Evolutionary conservation across 2,329 filamentous ascomycete species (phyloP).

Genomic region (Fusarium annulatum): DNA sequence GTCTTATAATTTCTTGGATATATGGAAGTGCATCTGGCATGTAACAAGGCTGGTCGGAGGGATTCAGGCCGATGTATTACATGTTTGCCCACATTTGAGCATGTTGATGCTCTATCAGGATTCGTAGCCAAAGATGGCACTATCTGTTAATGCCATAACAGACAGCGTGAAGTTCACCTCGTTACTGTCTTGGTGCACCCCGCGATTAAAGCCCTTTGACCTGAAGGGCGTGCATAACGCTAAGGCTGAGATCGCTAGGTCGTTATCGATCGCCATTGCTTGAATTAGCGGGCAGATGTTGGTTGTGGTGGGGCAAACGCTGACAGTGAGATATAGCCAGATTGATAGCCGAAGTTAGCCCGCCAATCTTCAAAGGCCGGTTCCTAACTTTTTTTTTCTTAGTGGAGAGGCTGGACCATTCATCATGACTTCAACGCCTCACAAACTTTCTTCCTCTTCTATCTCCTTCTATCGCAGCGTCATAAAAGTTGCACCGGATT

Average conservation of each 20-base stretch:
- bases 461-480: constrained; percentile 6
- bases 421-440: constrained; percentile 23
- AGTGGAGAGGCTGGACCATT: constrained; percentile 18
- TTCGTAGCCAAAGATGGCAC: no score
- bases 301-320: constrained; percentile 1
- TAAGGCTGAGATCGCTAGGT: constrained; percentile 4
- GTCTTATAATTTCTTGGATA: not conserved
- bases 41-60: not conserved
- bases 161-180: not conserved
- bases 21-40: not conserved
- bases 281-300: not conserved
- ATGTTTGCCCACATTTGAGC: not conserved
- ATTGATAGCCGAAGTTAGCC: constrained; percentile 43
- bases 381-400: constrained; percentile 26
- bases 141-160: not conserved
- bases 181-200: not conserved
- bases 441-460: constrained; percentile 20
- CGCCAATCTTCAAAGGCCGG: constrained; percentile 24
- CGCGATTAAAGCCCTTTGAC: not conserved
- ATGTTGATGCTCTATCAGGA: not conserved
- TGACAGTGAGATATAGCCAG: not conserved
- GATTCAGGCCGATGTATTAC: not conserved
- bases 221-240: constrained; percentile 28
- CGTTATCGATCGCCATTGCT: not conserved
- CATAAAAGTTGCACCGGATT: constrained; percentile 16